phyloP scores from a whole-genome alignment of 192 early-diverging fungal genomes.

The Rhizophagus sp. region DNA sequence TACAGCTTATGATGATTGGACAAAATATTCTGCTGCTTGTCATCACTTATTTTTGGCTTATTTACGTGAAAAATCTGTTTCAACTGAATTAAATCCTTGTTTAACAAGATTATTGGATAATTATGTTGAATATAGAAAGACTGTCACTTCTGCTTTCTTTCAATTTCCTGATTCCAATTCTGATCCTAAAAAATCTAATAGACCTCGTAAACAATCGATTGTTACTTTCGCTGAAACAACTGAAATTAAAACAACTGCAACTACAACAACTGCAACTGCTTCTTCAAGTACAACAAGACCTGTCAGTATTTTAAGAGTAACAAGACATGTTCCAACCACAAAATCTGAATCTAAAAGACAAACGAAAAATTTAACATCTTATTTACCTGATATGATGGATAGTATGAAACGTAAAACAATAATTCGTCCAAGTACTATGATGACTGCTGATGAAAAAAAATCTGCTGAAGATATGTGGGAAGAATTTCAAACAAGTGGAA shows the following conservation, averaged over 20 bases:
- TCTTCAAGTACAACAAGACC: neutral
- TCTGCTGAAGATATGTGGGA: conserved; percentile 23
- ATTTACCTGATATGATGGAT: conserved; percentile 11
- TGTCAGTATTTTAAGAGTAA: conserved; percentile 21
- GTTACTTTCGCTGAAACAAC: neutral
- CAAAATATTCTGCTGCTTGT: conserved; percentile 27
- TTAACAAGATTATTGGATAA: conserved; percentile 30
- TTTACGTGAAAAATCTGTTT: conserved; percentile 5
- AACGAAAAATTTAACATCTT: neutral
- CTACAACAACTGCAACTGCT: neutral
- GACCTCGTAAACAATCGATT: neutral
- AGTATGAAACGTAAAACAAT: conserved; percentile 23
- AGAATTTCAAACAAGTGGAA: conserved; percentile 27
- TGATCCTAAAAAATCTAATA: neutral
- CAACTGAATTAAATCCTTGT: neutral
- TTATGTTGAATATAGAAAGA: conserved; percentile 22
- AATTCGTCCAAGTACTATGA: conserved; percentile 19
- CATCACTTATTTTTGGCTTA: conserved; percentile 28
- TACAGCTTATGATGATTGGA: conserved; percentile 20
- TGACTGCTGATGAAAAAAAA: conserved; percentile 17
- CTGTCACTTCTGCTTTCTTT: neutral
- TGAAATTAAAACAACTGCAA: neutral
- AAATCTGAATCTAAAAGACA: neutral
- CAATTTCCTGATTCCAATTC: neutral
- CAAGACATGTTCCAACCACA: conserved; percentile 1